Base-by-base conservation (phyloP, 306 rosid species). In the Boehmeria nivea region DNA sequence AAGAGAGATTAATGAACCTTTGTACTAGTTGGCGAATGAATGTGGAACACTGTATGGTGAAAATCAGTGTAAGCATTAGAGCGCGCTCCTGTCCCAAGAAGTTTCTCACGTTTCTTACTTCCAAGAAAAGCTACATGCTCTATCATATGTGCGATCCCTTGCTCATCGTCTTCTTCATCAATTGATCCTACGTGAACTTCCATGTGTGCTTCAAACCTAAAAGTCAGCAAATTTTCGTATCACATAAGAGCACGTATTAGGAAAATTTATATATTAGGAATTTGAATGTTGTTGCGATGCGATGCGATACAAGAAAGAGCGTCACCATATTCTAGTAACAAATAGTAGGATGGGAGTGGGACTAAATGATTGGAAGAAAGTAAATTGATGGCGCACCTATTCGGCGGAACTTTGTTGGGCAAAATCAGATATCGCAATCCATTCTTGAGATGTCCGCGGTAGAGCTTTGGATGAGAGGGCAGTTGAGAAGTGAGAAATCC, bases 61-160 rank as follows among this genome's bases (percentile, higher is more conserved):
- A 91, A 91, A 77, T 91, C 99, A 23, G 99, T 91, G 69, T 91
- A 91, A 64, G 99, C 99, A 67, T 91, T 91, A 22, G 99, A 91
- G 60, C 99, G 93, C 20, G 99, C 96, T 64, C 99, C 99, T 37
- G 99, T 91, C 60, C 96, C 96, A 17, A 91, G 74, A 81, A 91
- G 96, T 70, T 84, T 91, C 83, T 91, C 99, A 18, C 99, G 96
- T 70, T 91, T 91, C 85, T 91, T 91, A 77, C 99, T 91, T 76
- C 99, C 99, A 39, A 91, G 85, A 79, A 91, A 91, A 64, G 99
- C 96, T 68, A 91, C 99, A 68, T 91, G 99, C 64, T 91, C 99
- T 69, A 91, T 91, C 99, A 91, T 91, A 81, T 91, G 99, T 15
- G 99, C 95, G 67, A 91, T 87, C 48, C 99, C 99, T 83, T 91